Percentiles rank a stretch among this genome's conserved stretches.
phyloP scores from a whole-genome alignment of 2,329 filamentous ascomycete species.

The Botrytis pseudocinerea region DNA sequence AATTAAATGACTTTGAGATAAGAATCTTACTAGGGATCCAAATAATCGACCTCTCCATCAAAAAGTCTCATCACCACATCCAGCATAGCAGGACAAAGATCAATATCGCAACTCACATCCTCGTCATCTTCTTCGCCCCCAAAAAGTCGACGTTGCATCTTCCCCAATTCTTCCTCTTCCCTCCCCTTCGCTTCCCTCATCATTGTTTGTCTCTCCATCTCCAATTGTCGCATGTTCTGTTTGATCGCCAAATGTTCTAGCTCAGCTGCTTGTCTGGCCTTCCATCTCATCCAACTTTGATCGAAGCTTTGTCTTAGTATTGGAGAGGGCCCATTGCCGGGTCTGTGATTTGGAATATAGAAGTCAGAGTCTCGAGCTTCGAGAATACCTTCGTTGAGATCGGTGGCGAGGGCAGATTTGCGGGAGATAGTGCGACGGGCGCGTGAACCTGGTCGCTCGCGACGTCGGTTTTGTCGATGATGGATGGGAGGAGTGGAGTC shows the following conservation, averaged over 20 bases:
- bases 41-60: conserved; percentile 40
- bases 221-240: conserved; percentile 2
- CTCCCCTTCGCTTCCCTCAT: conserved; percentile 28
- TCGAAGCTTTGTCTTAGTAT: conserved; percentile 39
- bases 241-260: conserved; percentile 3
- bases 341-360: conserved; percentile 28
- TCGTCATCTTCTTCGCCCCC: conserved; percentile 38
- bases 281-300: conserved; percentile 40
- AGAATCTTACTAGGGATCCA: conserved; percentile 36
- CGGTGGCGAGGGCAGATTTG: conserved; percentile 33
- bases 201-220: conserved; percentile 11
- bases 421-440: conserved; percentile 37
- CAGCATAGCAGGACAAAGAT: conserved; percentile 40
- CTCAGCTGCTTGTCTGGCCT: conserved; percentile 35
- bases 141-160: conserved; percentile 35
- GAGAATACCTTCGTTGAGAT: conserved; percentile 34
- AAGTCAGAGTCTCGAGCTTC: conserved; percentile 35
- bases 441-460: conserved; percentile 39
- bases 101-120: conserved; percentile 35
- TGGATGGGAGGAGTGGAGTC: conserved; percentile 24
- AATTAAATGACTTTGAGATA: conserved; percentile 24
- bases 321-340: conserved; percentile 31
- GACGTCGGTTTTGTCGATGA: conserved; percentile 38
- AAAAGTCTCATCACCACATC: conserved; percentile 39
- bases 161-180: conserved; percentile 33